phyloP scores from a whole-genome alignment of 2,329 filamentous ascomycete genomes.

The Sclerotinia glacialis region DNA sequence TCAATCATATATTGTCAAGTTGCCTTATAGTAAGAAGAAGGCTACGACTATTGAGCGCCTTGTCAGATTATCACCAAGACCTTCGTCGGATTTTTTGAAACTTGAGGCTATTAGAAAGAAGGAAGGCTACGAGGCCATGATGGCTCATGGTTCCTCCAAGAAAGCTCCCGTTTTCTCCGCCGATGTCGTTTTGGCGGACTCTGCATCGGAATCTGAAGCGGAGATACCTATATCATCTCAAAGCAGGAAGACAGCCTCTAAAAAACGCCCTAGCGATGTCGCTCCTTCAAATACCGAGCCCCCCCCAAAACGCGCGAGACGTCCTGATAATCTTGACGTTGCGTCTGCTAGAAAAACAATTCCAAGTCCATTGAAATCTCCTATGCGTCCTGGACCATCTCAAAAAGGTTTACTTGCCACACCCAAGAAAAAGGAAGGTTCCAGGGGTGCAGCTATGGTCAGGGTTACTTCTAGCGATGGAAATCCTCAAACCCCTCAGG shows the following conservation, averaged over 20 bases:
- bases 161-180: background rate
- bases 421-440: conserved; percentile 43
- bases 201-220: conserved; percentile 30
- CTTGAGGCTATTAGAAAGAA: conserved; percentile 24
- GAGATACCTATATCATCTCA: conserved; percentile 23
- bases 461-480: conserved; percentile 43
- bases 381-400: conserved; percentile 31
- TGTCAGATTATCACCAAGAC: conserved; percentile 29
- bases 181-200: background rate
- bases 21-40: conserved; percentile 37
- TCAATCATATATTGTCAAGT: conserved; percentile 33
- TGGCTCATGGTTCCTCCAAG: conserved; percentile 14
- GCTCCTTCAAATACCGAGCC: conserved; percentile 34
- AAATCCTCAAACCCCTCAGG: conserved; percentile 43
- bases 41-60: conserved; percentile 35
- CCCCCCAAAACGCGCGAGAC: conserved; percentile 41
- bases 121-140: conserved; percentile 24
- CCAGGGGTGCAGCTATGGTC: conserved; percentile 41
- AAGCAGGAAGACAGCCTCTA: conserved; percentile 21
- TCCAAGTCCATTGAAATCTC: conserved; percentile 40
- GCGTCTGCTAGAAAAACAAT: conserved; percentile 41
- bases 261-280: conserved; percentile 34
- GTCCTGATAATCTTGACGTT: conserved; percentile 35
- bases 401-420: conserved; percentile 41
- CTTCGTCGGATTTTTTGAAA: conserved; percentile 24